Conservation (phyloP, 768 basidiomycete genomes). For the Boletus rufocinnamomeus region DNA sequence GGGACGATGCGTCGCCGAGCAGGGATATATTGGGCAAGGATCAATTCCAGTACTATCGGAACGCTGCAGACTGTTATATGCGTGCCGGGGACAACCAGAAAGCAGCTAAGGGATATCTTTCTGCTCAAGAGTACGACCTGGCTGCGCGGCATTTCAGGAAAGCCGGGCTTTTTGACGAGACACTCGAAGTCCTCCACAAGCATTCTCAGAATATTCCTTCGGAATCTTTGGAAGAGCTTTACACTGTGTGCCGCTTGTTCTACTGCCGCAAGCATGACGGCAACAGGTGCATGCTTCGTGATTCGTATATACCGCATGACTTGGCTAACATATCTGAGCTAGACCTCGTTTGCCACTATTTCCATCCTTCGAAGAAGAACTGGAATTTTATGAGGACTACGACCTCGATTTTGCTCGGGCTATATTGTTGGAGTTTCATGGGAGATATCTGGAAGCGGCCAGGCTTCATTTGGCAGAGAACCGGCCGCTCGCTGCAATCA, state of each 20-base stretch:
- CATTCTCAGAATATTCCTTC: conserved; percentile 36
- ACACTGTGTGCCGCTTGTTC: conserved; percentile 45
- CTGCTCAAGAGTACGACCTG: conserved; percentile 43
- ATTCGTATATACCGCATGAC: neutral
- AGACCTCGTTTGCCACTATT: conserved; percentile 56
- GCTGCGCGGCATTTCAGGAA: conserved; percentile 52
- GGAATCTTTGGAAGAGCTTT: conserved; percentile 38
- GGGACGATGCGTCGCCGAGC: conserved; percentile 26
- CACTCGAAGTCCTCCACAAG: conserved; percentile 45
- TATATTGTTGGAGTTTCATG: conserved; percentile 43
- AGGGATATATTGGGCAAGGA: conserved; percentile 18
- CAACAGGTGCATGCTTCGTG: conserved; percentile 19
- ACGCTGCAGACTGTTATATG: conserved; percentile 44
- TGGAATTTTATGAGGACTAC: conserved; percentile 43
- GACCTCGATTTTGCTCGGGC: conserved; percentile 50
- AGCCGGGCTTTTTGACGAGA: conserved; percentile 53
- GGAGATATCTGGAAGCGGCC: conserved; percentile 54
- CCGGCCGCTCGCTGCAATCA: conserved; percentile 48
- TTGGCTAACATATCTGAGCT: conserved; percentile 4
- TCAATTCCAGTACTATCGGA: conserved; percentile 31
- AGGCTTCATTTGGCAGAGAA: conserved; percentile 52
- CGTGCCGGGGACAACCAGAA: conserved; percentile 38
- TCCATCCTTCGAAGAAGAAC: conserved; percentile 48
- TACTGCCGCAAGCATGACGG: conserved; percentile 40
- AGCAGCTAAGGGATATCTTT: conserved; percentile 48